Evolutionary conservation across 1,284 basidiomycete species (phyloP), one percentile per base, ranked within the genome.

Genomic region (Trichosporon ovoides): DNA sequence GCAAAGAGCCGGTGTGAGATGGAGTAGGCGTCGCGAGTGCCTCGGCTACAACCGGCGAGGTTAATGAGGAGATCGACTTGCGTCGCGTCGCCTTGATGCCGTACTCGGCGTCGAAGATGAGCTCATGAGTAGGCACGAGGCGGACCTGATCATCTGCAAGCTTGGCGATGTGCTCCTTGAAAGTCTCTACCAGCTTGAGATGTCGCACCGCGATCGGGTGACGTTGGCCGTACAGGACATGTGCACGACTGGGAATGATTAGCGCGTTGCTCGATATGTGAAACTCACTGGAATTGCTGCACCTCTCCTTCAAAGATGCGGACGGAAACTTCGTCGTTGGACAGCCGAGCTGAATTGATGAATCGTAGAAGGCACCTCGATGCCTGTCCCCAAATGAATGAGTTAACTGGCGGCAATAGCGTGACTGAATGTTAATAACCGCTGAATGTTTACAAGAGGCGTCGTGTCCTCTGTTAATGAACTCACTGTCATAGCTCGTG

Each of bases 401-500:
- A 65, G 48, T 56, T 61, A 11, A 53, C 49, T 2, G 60, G 46
- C 3, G 69, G 62, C 24, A 76, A 62, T 3, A 71, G 64, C 1
- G 69, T 70, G 28, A 76, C 72, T 74, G 34, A 11, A 20, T 13
- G 9, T 28, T 24, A 22, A n/a, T 48, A 28, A 24, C 28, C n/a
- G n/a, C n/a, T n/a, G n/a, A n/a, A n/a, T 28, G 7, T 48, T 16
- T 22, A 16, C 3, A 31, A 4, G 13, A 16, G 51, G 33, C 16
- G 2, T 9, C 2, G 28, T 22, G 2, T 19, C 14, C 14, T 9
- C 3, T 0, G 5, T 12, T 2, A 18, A n/a, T n/a, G n/a, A 9
- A 63, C 71, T 57, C 38, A 74, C 72, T 37, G 60, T 76, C 74
- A 51, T 66, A 76, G 36, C 67, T 71, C 11, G 74, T 74, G 7